These are phyloP conservation scores for Hypomyces perniciosus DNA, from an alignment of 2,329 filamentous ascomycete genomes.

Conservation along the genomic window DNA sequence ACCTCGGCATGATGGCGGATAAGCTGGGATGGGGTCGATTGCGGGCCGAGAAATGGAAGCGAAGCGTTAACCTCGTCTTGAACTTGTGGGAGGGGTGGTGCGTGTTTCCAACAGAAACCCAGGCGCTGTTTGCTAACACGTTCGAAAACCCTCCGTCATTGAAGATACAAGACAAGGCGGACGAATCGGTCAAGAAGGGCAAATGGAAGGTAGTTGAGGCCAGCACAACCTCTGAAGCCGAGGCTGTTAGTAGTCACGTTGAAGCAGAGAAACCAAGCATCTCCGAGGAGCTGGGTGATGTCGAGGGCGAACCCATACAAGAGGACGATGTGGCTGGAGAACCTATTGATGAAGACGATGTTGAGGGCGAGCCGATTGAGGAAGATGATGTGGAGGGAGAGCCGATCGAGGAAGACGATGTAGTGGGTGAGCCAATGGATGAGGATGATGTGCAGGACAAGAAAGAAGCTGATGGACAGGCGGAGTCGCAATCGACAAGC, in stretches of 20 bases:
- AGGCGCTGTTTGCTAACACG: constrained; percentile 61
- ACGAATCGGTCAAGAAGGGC: constrained; percentile 21
- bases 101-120: constrained; percentile 66
- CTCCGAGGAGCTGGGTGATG: constrained; percentile 42
- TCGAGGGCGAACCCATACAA: constrained; percentile 41
- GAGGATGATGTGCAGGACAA: constrained; percentile 34
- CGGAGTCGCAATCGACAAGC: constrained; percentile 12
- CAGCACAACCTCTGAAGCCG: constrained; percentile 11
- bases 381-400: constrained; percentile 33
- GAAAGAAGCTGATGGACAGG: constrained; percentile 12
- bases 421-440: constrained; percentile 33
- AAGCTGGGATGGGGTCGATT: constrained; percentile 73
- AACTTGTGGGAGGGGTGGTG: constrained; percentile 67
- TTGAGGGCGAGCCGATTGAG: constrained; percentile 38
- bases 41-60: constrained; percentile 78
- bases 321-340: constrained; percentile 37
- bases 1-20: constrained; percentile 67
- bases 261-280: constrained; percentile 33
- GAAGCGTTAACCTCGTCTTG: constrained; percentile 64
- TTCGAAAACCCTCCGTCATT: constrained; percentile 63
- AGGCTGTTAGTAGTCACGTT: constrained; percentile 1
- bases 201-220: constrained; percentile 49
- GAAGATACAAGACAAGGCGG: constrained; percentile 25
- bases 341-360: constrained; percentile 42
- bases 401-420: constrained; percentile 37